Percentiles rank a stretch among this genome's conserved stretches.
Evolutionary conservation across 768 basidiomycete genomes (phyloP).

Genomic region (Daedaleopsis nitida): DNA sequence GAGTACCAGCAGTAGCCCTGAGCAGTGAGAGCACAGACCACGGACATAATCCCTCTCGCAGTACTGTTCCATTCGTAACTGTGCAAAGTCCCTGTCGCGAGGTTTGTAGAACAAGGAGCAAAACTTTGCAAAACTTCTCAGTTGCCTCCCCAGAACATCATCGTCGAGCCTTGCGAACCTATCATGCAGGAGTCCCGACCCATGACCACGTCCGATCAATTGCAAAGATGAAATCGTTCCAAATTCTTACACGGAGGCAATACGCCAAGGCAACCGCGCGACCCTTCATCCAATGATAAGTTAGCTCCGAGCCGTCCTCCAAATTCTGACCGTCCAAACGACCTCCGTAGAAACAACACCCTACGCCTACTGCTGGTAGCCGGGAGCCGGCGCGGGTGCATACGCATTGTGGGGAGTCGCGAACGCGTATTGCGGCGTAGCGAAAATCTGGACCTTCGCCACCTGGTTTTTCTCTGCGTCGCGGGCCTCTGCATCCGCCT

Average conservation of each 20-base stretch:
- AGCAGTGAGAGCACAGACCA: too few relatives aligned
- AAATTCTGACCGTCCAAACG: neutral
- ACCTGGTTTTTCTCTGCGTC: slow-evolving; percentile 19
- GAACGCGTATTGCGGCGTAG: slow-evolving; percentile 21
- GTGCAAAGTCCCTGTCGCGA: neutral
- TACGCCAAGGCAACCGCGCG: too few relatives aligned
- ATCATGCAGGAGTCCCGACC: too few relatives aligned
- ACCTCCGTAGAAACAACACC: neutral
- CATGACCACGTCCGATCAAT: too few relatives aligned
- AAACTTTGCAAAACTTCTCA: neutral
- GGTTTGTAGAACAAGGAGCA: too few relatives aligned
- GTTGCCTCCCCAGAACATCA: neutral
- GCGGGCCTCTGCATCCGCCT: slow-evolving; percentile 30
- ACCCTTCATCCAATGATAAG: neutral
- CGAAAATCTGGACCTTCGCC: slow-evolving; percentile 23
- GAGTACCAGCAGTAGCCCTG: too few relatives aligned
- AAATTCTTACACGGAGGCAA: neutral
- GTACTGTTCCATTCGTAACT: too few relatives aligned
- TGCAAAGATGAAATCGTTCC: neutral
- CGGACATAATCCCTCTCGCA: too few relatives aligned
- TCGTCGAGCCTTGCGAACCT: too few relatives aligned
- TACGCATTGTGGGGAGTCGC: slow-evolving; percentile 18
- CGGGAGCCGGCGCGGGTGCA: neutral
- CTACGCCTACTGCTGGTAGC: neutral
- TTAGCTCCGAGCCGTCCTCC: neutral